These are phyloP conservation scores for Desmodesmus armatus DNA, from an alignment of 139 green algal species.

Conservation along the genomic window DNA sequence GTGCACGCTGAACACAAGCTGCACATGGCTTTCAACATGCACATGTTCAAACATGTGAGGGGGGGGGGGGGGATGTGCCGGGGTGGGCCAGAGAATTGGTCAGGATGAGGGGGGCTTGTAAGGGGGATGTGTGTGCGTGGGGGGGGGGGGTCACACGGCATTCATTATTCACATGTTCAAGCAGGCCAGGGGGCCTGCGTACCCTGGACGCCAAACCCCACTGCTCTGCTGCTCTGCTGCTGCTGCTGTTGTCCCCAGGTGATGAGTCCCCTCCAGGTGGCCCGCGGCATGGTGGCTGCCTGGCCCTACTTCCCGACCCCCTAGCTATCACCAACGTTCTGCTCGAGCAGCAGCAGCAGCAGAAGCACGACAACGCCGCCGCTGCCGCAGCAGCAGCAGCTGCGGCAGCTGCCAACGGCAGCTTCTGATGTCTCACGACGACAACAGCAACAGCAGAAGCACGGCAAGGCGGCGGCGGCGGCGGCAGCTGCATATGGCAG, in stretches of 20 bases:
- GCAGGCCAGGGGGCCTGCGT: conserved; percentile 6
- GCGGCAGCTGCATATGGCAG: no score
- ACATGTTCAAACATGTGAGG: conserved; percentile 40
- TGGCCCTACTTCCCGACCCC: conserved; percentile 49
- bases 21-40: conserved; percentile 53
- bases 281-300: conserved; percentile 38
- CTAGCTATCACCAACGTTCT: conserved; percentile 51
- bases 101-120: no score
- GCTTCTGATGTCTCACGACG: no score
- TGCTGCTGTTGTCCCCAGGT: conserved; percentile 10
- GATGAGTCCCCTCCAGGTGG: conserved; percentile 33
- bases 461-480: no score
- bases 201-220: no score
- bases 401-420: neutral
- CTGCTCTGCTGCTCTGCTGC: neutral
- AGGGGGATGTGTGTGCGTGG: conserved; percentile 34
- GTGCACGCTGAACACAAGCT: conserved; percentile 48
- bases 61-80: no score
- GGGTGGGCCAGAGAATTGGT: no score
- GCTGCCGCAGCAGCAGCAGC: conserved; percentile 8
- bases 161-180: conserved; percentile 50
- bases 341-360: conserved; percentile 16
- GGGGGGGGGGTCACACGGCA: conserved; percentile 51
- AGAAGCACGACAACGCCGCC: no score
- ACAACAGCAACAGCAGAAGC: no score